phyloP scores from a whole-genome alignment of 495 filamentous ascomycete species.

The Clohesyomyces aquaticus region DNA sequence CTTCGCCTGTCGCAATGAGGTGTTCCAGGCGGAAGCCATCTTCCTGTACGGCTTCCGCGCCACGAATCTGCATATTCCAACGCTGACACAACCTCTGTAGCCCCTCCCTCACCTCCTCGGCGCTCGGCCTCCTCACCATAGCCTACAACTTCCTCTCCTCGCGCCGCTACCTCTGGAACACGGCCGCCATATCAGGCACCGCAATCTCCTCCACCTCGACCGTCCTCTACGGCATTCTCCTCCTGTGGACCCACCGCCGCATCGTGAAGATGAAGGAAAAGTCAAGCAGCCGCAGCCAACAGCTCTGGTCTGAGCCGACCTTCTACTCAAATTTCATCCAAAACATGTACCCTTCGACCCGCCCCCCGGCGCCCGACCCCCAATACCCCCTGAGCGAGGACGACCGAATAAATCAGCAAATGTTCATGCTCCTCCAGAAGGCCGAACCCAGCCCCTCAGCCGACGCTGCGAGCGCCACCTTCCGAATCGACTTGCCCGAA shows the following conservation, averaged over 20 bases:
- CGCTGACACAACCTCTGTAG: slow-evolving; percentile 19
- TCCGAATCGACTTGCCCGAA: slow-evolving; percentile 39
- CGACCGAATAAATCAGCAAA: slow-evolving; percentile 47
- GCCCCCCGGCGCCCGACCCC: slow-evolving; percentile 22
- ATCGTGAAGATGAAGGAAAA: slow-evolving; percentile 32
- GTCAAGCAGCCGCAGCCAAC: slow-evolving; percentile 3
- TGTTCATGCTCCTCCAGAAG: slow-evolving; percentile 45
- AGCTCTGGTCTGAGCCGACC: slow-evolving; percentile 32
- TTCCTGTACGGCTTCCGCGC: slow-evolving; percentile 40
- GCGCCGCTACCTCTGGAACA: slow-evolving; percentile 39
- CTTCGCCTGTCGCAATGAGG: slow-evolving; percentile 42
- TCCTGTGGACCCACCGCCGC: slow-evolving; percentile 45
- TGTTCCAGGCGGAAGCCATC: slow-evolving; percentile 47
- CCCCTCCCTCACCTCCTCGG: slow-evolving; percentile 42
- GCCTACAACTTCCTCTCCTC: slow-evolving; percentile 48
- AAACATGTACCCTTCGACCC: slow-evolving; percentile 39
- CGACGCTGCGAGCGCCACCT: slow-evolving; percentile 39
- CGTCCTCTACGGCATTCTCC: slow-evolving; percentile 44
- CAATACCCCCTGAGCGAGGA: slow-evolving; percentile 43
- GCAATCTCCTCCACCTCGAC: slow-evolving; percentile 41
- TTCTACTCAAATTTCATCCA: slow-evolving; percentile 45
- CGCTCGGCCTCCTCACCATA: slow-evolving; percentile 47
- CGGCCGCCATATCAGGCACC: slow-evolving; percentile 41
- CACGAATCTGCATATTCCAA: neutral
- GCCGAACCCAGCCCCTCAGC: slow-evolving; percentile 33